A percentile compares a stretch with the other conserved stretches of the same genome.
Conservation (phyloP, 108 stramenopile genomes). For the Aurantiochytrium sp. region DNA sequence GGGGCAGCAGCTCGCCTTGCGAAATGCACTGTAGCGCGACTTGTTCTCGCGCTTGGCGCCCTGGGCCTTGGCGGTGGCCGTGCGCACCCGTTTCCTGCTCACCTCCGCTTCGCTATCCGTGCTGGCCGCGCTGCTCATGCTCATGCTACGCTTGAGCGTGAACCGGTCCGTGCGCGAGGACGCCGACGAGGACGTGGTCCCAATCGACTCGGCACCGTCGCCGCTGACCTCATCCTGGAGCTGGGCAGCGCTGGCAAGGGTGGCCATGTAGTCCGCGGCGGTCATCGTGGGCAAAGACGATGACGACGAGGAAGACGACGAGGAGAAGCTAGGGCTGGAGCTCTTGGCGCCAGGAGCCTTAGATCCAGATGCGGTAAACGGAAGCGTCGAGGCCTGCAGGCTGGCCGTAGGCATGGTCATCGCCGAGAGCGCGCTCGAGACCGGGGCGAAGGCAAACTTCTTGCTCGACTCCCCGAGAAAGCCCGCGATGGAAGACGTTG, state of each 20-base stretch:
- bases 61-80: neutral
- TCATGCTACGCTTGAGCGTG: neutral
- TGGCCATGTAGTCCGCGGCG: neutral
- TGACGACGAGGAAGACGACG: too few species aligned
- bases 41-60: neutral
- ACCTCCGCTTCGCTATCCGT: neutral
- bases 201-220: neutral
- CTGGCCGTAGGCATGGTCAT: too few species aligned
- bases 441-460: too few species aligned
- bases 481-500: too few species aligned
- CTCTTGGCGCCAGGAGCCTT: too few species aligned
- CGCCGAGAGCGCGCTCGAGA: too few species aligned
- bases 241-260: neutral
- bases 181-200: neutral
- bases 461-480: too few species aligned
- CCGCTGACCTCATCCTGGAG: neutral
- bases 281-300: too few species aligned
- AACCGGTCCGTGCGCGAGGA: neutral
- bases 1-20: neutral
- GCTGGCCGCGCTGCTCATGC: neutral
- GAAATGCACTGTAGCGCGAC: neutral
- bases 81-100: neutral
- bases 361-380: too few species aligned
- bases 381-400: too few species aligned
- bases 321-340: too few species aligned